Percentiles rank a stretch among this genome's conserved stretches.
Evolutionary conservation across 306 rosid genomes (phyloP).

Genomic region (Corylus avellana): DNA sequence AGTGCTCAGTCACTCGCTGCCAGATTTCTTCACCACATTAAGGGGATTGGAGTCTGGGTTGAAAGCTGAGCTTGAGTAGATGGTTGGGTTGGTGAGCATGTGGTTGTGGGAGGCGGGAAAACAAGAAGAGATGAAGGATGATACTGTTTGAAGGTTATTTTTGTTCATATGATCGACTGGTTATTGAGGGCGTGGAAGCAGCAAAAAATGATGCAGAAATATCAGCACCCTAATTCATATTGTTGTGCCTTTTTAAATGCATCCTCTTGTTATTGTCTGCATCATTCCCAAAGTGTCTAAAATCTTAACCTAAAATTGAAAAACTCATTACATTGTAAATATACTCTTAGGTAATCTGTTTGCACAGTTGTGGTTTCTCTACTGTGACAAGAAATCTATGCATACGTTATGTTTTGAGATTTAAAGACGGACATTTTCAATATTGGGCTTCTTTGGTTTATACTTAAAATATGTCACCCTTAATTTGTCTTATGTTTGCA

Average conservation of each 20-base stretch:
- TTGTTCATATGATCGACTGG: too few relatives aligned
- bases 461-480: neutral
- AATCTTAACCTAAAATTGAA: neutral
- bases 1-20: too few relatives aligned
- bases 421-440: neutral
- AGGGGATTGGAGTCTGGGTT: too few relatives aligned
- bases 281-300: neutral
- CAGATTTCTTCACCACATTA: too few relatives aligned
- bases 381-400: neutral
- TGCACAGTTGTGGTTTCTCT: neutral
- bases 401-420: neutral
- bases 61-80: too few relatives aligned
- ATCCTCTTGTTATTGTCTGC: too few relatives aligned
- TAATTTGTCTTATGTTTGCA: slow-evolving; percentile 37
- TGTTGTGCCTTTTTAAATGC: neutral
- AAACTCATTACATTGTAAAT: too few relatives aligned
- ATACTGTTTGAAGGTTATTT: too few relatives aligned
- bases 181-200: neutral
- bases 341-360: neutral
- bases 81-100: too few relatives aligned
- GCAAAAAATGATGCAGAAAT: neutral
- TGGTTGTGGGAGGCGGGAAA: too few relatives aligned
- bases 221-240: neutral
- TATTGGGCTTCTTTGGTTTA: neutral
- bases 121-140: too few relatives aligned